A percentile compares a stretch with the other conserved stretches of the same genome.
Evolutionary conservation across 1,284 basidiomycete species (phyloP).

Genomic region (Ganoderma lingzhi): DNA sequence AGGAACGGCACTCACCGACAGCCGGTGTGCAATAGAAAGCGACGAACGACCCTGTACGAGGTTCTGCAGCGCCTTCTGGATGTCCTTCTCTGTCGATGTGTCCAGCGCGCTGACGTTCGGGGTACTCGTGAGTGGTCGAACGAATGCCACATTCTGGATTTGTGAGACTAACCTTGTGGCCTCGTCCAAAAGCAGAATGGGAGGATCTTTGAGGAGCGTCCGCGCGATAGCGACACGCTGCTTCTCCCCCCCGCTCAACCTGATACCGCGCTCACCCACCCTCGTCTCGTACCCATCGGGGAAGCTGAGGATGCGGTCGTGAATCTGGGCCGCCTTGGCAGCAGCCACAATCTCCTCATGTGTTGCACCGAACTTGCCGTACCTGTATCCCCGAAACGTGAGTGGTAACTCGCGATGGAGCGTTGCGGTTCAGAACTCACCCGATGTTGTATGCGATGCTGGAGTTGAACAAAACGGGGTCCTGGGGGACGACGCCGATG

Average conservation of each 20-base stretch:
- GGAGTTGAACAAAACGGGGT: slow-evolving; percentile 85
- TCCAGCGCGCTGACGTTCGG: slow-evolving; percentile 68
- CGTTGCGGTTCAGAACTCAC: slow-evolving; percentile 42
- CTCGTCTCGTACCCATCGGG: slow-evolving; percentile 84
- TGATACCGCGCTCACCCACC: slow-evolving; percentile 85
- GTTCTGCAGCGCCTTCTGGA: slow-evolving; percentile 84
- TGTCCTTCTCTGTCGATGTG: slow-evolving; percentile 85
- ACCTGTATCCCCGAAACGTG: slow-evolving; percentile 46
- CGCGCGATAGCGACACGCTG: slow-evolving; percentile 89
- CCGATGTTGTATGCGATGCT: slow-evolving; percentile 82
- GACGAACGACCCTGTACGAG: slow-evolving; percentile 76
- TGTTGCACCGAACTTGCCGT: slow-evolving; percentile 75
- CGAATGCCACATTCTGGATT: slow-evolving; percentile 5
- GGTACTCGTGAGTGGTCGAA: slow-evolving; percentile 23
- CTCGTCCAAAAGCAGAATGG: slow-evolving; percentile 85
- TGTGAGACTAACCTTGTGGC: slow-evolving; percentile 65
- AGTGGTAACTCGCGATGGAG: not conserved
- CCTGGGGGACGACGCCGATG: slow-evolving; percentile 87
- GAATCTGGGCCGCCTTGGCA: slow-evolving; percentile 82
- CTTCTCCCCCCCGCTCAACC: slow-evolving; percentile 84
- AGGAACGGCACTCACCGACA: slow-evolving; percentile 65
- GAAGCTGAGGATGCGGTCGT: slow-evolving; percentile 81
- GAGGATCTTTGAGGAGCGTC: slow-evolving; percentile 87
- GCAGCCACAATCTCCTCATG: slow-evolving; percentile 77
- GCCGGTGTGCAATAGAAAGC: slow-evolving; percentile 81